Evolutionary conservation across 78 protist genomes (phyloP).

Genomic region (Dictyostelium brefeldianum): DNA sequence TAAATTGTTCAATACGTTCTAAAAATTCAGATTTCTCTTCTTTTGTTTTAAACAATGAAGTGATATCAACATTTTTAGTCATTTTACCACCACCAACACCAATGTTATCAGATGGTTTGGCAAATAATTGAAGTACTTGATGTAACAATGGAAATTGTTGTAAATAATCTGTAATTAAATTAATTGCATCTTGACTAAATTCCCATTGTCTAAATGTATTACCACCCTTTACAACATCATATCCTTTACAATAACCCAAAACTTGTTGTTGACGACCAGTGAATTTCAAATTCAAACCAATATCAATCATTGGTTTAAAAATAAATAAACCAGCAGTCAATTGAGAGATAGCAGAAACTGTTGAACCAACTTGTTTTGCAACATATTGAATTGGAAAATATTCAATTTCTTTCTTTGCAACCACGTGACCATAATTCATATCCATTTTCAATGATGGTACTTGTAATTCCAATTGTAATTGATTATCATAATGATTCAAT

Average conservation of each 20-base stretch:
- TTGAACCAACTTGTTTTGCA: not conserved
- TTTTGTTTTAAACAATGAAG: slow-evolving; percentile 21
- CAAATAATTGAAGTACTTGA: not conserved
- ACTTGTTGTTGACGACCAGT: slow-evolving; percentile 69
- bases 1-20: not conserved
- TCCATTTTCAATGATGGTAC: not conserved
- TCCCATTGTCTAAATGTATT: slow-evolving; percentile 31
- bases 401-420: slow-evolving; percentile 3
- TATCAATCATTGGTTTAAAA: slow-evolving; percentile 58
- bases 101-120: not conserved
- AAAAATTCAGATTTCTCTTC: slow-evolving; percentile 12
- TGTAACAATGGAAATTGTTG: slow-evolving; percentile 36
- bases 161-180: slow-evolving; percentile 32
- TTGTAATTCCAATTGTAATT: slow-evolving; percentile 36
- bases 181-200: slow-evolving; percentile 26
- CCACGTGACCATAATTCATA: slow-evolving; percentile 26
- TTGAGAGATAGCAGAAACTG: slow-evolving; percentile 1
- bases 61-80: slow-evolving; percentile 10
- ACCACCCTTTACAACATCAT: slow-evolving; percentile 12
- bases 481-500: slow-evolving; percentile 25
- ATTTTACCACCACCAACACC: not conserved
- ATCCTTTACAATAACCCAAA: slow-evolving; percentile 62
- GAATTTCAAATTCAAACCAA: slow-evolving; percentile 74
- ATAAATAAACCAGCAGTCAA: slow-evolving; percentile 65
- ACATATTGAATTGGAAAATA: slow-evolving; percentile 47